Percentiles rank a stretch among this genome's conserved stretches.
Conservation (phyloP, 2,329 filamentous ascomycete species). For the Colletotrichum sojae region DNA sequence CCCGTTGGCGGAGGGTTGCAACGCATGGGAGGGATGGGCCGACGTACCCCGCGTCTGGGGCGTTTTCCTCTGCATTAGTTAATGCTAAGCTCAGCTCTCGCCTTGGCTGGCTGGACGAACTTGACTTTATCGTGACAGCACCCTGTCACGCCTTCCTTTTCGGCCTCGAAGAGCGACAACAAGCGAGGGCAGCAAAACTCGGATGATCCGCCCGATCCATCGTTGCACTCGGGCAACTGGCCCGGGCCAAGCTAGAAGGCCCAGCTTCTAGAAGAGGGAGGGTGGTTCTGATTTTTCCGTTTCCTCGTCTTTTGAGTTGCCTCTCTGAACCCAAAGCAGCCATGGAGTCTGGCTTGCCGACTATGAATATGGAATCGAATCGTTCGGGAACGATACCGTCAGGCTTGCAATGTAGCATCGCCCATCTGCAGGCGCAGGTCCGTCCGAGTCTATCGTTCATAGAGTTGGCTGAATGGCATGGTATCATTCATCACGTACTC, state of each 20-base stretch:
- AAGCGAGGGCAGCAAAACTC: background rate
- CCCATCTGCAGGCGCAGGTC: background rate
- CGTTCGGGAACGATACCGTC: slow-evolving; percentile 5
- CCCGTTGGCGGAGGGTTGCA: slow-evolving; percentile 22
- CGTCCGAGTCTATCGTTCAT: background rate
- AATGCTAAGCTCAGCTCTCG: background rate
- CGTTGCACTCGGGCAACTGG: slow-evolving; percentile 10
- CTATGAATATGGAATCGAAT: background rate
- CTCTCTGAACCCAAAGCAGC: background rate
- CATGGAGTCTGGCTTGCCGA: slow-evolving; percentile 2
- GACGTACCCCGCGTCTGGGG: slow-evolving; percentile 19
- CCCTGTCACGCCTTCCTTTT: background rate
- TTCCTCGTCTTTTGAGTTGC: background rate
- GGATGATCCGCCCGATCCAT: slow-evolving; percentile 21
- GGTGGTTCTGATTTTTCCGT: background rate
- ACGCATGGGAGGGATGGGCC: slow-evolving; percentile 7
- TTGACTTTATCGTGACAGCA: background rate
- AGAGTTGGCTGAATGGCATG: background rate
- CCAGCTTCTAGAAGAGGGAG: background rate
- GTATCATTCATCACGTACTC: background rate
- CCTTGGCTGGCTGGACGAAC: background rate
- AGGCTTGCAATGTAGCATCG: slow-evolving; percentile 7
- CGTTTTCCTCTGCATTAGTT: background rate
- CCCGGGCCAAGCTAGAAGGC: slow-evolving; percentile 1
- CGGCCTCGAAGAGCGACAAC: background rate